Conservation (phyloP, 805 yeast species). For the Candida sphagnicola region DNA sequence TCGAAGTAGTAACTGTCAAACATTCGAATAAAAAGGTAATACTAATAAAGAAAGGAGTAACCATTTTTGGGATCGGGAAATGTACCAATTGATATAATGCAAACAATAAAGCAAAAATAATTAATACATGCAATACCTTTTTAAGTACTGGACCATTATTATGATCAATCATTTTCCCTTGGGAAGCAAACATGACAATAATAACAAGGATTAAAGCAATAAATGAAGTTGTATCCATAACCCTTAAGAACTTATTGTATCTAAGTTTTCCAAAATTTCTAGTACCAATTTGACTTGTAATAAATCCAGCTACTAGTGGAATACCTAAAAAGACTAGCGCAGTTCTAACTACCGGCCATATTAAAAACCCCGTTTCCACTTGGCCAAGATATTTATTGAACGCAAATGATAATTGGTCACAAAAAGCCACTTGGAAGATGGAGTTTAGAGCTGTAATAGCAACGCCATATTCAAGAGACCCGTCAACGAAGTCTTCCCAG, state of each 20-base stretch:
- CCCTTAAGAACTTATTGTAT: constrained; percentile 33
- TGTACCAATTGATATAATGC: constrained; percentile 12
- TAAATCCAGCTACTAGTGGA: constrained; percentile 45
- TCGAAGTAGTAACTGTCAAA: constrained; percentile 47
- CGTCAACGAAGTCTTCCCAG: constrained; percentile 54
- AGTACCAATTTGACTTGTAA: constrained; percentile 31
- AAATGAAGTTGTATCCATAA: constrained; percentile 46
- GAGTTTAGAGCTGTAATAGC: constrained; percentile 48
- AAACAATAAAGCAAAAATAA: constrained; percentile 48
- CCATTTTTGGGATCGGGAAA: constrained; percentile 1
- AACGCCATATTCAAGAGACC: constrained; percentile 50
- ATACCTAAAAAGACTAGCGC: constrained; percentile 54
- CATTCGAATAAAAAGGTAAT: constrained; percentile 58
- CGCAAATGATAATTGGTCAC: constrained; percentile 50
- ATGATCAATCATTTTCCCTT: constrained; percentile 44
- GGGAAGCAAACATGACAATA: constrained; percentile 46
- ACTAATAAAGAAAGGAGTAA: constrained; percentile 54
- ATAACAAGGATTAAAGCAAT: constrained; percentile 51
- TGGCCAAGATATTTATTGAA: constrained; percentile 29
- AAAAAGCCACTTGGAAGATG: constrained; percentile 46
- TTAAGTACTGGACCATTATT: constrained; percentile 48
- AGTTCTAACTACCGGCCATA: constrained; percentile 36
- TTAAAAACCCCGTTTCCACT: constrained; percentile 18
- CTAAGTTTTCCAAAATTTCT: constrained; percentile 22
- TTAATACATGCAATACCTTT: constrained; percentile 45